These are phyloP conservation scores for Tagetes patula DNA, from an alignment of 129 eudicot genomes.

Conservation along the genomic window DNA sequence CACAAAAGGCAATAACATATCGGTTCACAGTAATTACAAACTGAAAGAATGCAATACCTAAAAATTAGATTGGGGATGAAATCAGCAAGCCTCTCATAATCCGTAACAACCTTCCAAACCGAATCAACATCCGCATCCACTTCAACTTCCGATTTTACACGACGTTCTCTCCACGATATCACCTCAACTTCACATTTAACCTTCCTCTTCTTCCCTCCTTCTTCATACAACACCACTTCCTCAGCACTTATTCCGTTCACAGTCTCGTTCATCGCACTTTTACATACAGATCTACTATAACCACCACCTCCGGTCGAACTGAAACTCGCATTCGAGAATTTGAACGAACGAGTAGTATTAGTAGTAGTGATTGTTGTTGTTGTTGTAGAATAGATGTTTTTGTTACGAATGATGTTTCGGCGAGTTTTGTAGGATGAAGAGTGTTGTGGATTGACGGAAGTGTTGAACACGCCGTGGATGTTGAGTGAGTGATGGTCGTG, in stretches of 20 bases:
- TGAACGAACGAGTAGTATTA: conserved; percentile 7
- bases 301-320: neutral
- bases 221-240: conserved; percentile 39
- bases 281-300: neutral
- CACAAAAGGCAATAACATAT: neutral
- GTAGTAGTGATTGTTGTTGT: neutral
- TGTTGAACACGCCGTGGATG: neutral
- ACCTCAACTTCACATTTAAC: conserved; percentile 87
- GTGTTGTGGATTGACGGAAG: conserved; percentile 22
- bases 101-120: conserved; percentile 89
- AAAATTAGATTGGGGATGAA: conserved; percentile 86
- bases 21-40: neutral
- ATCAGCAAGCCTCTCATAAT: conserved; percentile 94
- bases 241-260: conserved; percentile 31
- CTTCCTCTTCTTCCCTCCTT: conserved; percentile 48
- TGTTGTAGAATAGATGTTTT: conserved; percentile 4
- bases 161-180: conserved; percentile 84
- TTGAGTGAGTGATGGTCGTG: conserved; percentile 10
- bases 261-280: conserved; percentile 13
- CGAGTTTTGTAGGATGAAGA: conserved; percentile 25
- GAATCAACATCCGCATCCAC: conserved; percentile 81
- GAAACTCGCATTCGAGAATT: neutral
- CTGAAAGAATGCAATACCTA: conserved; percentile 45
- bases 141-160: conserved; percentile 57
- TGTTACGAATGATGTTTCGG: conserved; percentile 21